Evolutionary conservation across 768 basidiomycete genomes (phyloP), one percentile per base, ranked within the genome.

Genomic region (Suillus bovinus): DNA sequence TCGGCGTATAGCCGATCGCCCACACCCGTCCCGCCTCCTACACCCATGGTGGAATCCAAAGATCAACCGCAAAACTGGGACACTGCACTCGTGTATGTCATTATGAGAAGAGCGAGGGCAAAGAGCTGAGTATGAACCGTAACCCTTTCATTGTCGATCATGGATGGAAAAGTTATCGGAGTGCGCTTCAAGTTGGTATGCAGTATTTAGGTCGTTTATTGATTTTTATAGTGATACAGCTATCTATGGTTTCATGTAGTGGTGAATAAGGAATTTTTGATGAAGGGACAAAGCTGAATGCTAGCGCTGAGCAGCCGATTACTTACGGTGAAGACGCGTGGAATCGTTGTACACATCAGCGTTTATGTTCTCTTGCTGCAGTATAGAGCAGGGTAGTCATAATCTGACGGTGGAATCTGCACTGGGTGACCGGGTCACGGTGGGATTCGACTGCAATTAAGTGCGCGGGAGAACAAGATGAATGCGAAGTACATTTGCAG

Each of bases 61-160:
- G 70, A 63, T 5, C 68, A 64, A 16, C 60, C 59, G 9, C 73
- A 76, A 50, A 68, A 70, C 50, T 76, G 73, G 73, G 74, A 76
- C 41, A 74, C 73, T 14, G 52, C 67, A 5, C 66, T 74, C 5
- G 74, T 66, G 42, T 56, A 24, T 24, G 27, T 56, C 10, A 27
- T 38, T 5, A 27, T 56, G 55, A 56, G 36, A 56, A 56, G 38
- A 10, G 24, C 16, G 36, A 56, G 34, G 36, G 24, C 17, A 27
- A 39, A 39, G 24, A 27, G 34, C 5, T 38, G 24, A 56, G 16
- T 39, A 27, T 39, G 54, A 38, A 56, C 4, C 9, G 10, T 56
- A 34, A 56, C 24, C 38, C 0, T 17, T 20, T 39, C n/a, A n/a
- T 27, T 38, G 36, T 27, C 17, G 10, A 27, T 49, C 47, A 49